phyloP scores from a whole-genome alignment of 768 basidiomycete species.

The Tricholoma hemisulphureum region DNA sequence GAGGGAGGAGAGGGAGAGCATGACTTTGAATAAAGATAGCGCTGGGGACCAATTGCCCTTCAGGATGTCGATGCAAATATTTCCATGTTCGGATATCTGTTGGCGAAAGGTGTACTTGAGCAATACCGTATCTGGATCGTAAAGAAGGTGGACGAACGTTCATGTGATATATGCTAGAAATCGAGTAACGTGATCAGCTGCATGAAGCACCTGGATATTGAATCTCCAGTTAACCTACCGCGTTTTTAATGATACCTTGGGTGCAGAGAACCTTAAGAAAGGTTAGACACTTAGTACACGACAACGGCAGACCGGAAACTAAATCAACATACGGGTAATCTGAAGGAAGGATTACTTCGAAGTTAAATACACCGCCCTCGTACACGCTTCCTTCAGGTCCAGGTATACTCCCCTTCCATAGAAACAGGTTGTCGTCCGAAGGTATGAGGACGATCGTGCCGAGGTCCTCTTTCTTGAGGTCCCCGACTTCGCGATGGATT shows the following conservation, averaged over 20 bases:
- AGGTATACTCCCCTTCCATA: constrained; percentile 77
- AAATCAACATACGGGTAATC: constrained; percentile 76
- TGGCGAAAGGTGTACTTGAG: constrained; percentile 1
- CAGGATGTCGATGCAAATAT: constrained; percentile 86
- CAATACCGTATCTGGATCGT: background rate
- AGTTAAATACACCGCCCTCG: constrained; percentile 72
- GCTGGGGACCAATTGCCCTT: constrained; percentile 96
- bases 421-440: constrained; percentile 59
- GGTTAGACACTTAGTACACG: constrained; percentile 5
- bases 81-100: constrained; percentile 71
- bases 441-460: constrained; percentile 71
- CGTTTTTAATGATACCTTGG: constrained; percentile 72
- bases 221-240: constrained; percentile 50
- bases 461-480: constrained; percentile 80
- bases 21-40: constrained; percentile 89
- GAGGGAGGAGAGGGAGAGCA: constrained; percentile 89
- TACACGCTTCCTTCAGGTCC: constrained; percentile 83
- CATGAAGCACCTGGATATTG: background rate
- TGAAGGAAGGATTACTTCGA: constrained; percentile 60
- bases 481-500: constrained; percentile 78
- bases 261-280: constrained; percentile 68
- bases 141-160: constrained; percentile 45
- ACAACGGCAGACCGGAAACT: constrained; percentile 2
- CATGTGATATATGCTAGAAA: constrained; percentile 80
- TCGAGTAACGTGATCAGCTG: background rate